A percentile compares a stretch with the other conserved stretches of the same genome.
phyloP scores from a whole-genome alignment of 2,329 filamentous ascomycete genomes.

The Phyllosticta citriasiana region DNA sequence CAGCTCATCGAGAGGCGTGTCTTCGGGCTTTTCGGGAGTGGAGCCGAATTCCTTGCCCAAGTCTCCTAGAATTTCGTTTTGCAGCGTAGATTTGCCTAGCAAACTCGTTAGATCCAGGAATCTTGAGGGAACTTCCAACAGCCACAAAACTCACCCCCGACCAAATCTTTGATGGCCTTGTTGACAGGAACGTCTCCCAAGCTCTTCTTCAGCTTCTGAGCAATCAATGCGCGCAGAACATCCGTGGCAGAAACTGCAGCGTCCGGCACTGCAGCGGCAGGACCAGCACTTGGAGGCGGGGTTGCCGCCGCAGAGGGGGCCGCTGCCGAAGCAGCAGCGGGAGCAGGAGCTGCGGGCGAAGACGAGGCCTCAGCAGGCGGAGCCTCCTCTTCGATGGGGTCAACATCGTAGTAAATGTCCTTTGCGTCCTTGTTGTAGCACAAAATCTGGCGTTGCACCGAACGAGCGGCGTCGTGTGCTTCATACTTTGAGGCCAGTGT shows the following conservation, averaged over 20 bases:
- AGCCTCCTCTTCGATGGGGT: constrained; percentile 81
- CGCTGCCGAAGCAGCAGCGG: constrained; percentile 44
- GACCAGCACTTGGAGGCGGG: constrained; percentile 63
- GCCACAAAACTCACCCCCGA: constrained; percentile 62
- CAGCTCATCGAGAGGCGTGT: constrained; percentile 90
- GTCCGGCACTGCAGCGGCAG: constrained; percentile 78
- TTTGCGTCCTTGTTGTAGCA: constrained; percentile 99
- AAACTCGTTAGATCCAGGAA: constrained; percentile 9
- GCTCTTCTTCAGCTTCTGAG: constrained; percentile 96
- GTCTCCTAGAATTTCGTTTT: constrained; percentile 97
- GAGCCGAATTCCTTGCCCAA: constrained; percentile 97
- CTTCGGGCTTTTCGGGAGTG: constrained; percentile 96
- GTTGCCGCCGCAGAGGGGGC: constrained; percentile 45
- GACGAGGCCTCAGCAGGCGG: constrained; percentile 34
- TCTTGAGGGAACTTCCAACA: background rate
- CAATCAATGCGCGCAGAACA: constrained; percentile 78
- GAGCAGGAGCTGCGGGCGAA: constrained; percentile 37
- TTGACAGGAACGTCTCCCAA: constrained; percentile 78
- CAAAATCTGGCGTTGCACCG: constrained; percentile 90
- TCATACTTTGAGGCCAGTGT: constrained; percentile 96
- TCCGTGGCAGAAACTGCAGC: constrained; percentile 80
- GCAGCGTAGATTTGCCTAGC: constrained; percentile 89
- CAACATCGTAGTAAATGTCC: constrained; percentile 98
- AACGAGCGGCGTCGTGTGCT: constrained; percentile 94
- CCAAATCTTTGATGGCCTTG: constrained; percentile 97